A percentile compares a stretch with the other conserved stretches of the same genome.
Conservation (phyloP, 768 basidiomycete species). For the Auriscalpium orientale region DNA sequence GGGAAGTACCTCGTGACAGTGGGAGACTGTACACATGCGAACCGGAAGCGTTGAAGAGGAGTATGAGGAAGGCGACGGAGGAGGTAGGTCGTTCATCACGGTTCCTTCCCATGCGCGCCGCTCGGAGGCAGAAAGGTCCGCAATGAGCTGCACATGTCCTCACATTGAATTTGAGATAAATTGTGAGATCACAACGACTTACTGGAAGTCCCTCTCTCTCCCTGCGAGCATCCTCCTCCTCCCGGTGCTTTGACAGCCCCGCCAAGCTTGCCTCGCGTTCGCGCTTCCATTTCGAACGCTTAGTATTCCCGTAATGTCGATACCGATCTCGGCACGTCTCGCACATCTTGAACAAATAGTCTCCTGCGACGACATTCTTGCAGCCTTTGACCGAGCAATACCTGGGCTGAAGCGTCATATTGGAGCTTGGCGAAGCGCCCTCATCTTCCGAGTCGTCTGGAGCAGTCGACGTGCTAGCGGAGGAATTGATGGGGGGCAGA, state of each 20-base stretch:
- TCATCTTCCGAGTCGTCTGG: constrained; percentile 7
- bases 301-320: constrained; percentile 45
- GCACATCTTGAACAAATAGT: constrained; percentile 21
- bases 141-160: constrained; percentile 23
- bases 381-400: constrained; percentile 52
- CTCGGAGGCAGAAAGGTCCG: constrained; percentile 19
- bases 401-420: constrained; percentile 21
- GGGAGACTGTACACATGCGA: constrained; percentile 51
- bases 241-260: constrained; percentile 30
- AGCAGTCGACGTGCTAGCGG: constrained; percentile 3
- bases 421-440: constrained; percentile 1
- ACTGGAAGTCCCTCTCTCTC: constrained; percentile 31
- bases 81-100: constrained; percentile 3
- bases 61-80: constrained; percentile 5
- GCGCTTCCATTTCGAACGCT: constrained; percentile 45
- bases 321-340: constrained; percentile 39
- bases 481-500: constrained; percentile 20
- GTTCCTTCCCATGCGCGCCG: constrained; percentile 16
- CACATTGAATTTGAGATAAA: not conserved
- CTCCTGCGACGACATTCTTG: constrained; percentile 36
- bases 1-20: constrained; percentile 45
- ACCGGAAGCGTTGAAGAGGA: constrained; percentile 23
- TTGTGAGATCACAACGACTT: constrained; percentile 10
- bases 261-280: constrained; percentile 36
- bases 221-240: constrained; percentile 32